Conservation (phyloP, 148 eudicot species). For the Fagopyrum esculentum region DNA sequence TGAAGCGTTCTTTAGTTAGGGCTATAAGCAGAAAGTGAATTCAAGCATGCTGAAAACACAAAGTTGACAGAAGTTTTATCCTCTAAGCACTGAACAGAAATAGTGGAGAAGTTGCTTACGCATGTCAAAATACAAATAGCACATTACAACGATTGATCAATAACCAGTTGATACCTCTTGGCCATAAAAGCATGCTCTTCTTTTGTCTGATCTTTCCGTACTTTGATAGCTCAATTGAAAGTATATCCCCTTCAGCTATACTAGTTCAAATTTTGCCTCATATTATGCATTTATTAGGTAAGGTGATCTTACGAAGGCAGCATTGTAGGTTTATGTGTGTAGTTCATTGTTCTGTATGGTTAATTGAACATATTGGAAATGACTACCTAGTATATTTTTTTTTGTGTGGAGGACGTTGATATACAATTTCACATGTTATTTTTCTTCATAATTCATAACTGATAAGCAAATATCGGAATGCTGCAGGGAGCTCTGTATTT, state of each 20-base stretch:
- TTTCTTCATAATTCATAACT: neutral
- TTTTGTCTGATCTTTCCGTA: no score
- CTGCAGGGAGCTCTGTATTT: slow-evolving; percentile 59
- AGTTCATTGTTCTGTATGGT: neutral
- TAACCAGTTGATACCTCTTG: neutral
- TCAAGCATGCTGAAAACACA: neutral
- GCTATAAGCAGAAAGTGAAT: neutral
- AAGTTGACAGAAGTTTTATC: no score
- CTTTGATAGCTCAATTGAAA: neutral
- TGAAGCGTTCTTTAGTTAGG: no score
- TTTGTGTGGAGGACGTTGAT: neutral
- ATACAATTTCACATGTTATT: neutral
- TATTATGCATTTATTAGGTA: neutral
- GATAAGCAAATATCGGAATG: neutral
- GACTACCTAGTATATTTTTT: neutral
- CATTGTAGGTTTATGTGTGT: neutral
- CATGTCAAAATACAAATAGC: neutral
- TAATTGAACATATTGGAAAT: neutral
- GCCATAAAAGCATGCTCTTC: neutral
- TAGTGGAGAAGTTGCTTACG: no score
- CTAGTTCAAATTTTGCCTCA: neutral
- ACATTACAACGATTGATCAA: neutral
- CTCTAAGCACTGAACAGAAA: no score
- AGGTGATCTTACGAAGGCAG: neutral
- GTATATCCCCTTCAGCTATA: neutral